Evolutionary conservation across 768 basidiomycete species (phyloP).

Genomic region (Leccinum fibrillosum): DNA sequence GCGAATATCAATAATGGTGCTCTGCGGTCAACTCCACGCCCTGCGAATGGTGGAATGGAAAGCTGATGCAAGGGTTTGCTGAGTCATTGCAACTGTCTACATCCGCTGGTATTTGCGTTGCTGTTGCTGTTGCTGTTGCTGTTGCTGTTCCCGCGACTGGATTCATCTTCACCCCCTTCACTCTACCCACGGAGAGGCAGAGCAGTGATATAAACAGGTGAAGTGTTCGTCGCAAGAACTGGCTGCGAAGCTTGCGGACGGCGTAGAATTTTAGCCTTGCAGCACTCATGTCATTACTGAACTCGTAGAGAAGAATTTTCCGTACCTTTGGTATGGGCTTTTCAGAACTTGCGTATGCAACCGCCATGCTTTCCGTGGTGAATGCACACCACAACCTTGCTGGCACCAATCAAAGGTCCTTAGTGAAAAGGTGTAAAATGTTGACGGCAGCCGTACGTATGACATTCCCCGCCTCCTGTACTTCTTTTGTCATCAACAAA

Average conservation of each 20-base stretch:
- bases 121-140: background rate
- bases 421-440: background rate
- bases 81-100: background rate
- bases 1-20: constrained; percentile 33
- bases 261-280: constrained; percentile 36
- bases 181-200: constrained; percentile 35
- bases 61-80: constrained; percentile 4
- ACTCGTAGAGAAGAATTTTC: background rate
- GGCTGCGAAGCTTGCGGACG: constrained; percentile 17
- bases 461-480: constrained; percentile 23
- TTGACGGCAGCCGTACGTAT: constrained; percentile 24
- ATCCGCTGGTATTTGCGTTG: background rate
- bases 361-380: constrained; percentile 79
- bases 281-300: background rate
- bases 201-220: constrained; percentile 57
- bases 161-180: background rate
- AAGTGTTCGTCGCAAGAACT: constrained; percentile 19
- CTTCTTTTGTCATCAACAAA: constrained; percentile 54
- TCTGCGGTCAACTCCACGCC: constrained; percentile 15
- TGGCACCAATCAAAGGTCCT: constrained; percentile 20
- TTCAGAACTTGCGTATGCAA: constrained; percentile 60
- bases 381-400: constrained; percentile 82
- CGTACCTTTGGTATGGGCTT: constrained; percentile 58
- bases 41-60: constrained; percentile 19
- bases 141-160: background rate